Evolutionary conservation across 495 filamentous ascomycete species (phyloP), one percentile per base, ranked within the genome.

Genomic region (Staphylotrichum tortipilum): DNA sequence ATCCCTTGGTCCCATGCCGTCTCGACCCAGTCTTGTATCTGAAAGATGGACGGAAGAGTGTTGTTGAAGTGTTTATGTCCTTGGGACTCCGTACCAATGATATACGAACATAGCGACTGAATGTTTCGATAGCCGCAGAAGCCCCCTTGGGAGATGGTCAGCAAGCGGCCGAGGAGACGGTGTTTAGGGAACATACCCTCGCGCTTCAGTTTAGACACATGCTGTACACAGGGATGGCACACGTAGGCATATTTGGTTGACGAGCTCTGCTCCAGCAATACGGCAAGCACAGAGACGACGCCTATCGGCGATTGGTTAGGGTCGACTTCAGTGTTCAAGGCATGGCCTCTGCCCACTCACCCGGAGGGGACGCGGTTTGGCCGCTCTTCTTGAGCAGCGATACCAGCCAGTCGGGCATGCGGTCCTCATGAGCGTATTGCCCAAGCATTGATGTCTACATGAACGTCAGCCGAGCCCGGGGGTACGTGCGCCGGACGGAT

Each of bases 91-190:
- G 80, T 66, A 26, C 75, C 74, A 41, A 78, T 75, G 29, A 97
- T 78, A 62, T 86, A 91, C 3, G 89, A 90, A 15, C 83, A 70
- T 50, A 95, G 61, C 88, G 95, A 94, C 59, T 98, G 92, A 34
- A 96, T 95, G 63, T 95, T 98, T 9, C 92, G 77, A 59, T 96
- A 98, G n/a, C 92, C 92, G 67, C 92, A 98, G 68, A 97, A 98
- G 1, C 88, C 88, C 29, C 90, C 85, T 73, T 7, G 9, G 7
- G 22, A 18, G 18, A 44, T n/a, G 56, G 22, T 39, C 6, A 18
- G 3, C 15, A 14, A 3, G 4, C 1, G 3, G 4, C 9, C 2
- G 21, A 9, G 3, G 24, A 44, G 3, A 18, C 7, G 8, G 1
- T 11, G 31, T 1, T 12, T 17, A 18, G 17, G 21, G 33, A 17